A percentile compares a stretch with the other conserved stretches of the same genome.
Conservation (phyloP, 257 asterid species). For the Petrea volubilis region DNA sequence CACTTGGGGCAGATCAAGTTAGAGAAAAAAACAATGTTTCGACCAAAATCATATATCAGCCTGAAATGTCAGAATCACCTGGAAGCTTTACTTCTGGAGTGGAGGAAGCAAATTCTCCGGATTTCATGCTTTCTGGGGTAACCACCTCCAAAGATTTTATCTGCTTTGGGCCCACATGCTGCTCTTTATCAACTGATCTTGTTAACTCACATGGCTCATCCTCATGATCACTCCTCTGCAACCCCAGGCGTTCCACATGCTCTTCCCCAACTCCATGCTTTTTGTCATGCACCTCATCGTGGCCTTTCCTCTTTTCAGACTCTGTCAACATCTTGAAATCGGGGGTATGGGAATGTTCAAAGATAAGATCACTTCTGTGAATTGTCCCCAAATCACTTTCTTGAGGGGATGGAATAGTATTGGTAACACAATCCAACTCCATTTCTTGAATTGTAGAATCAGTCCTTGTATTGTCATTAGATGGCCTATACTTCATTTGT, state of each 20-base stretch:
- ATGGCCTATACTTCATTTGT: slow-evolving; percentile 31
- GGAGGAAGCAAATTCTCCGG: slow-evolving; percentile 24
- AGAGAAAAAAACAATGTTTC: neutral
- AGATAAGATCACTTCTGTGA: slow-evolving; percentile 4
- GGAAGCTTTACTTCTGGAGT: slow-evolving; percentile 45
- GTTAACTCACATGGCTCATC: slow-evolving; percentile 33
- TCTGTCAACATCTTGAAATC: slow-evolving; percentile 5
- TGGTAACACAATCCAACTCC: slow-evolving; percentile 5
- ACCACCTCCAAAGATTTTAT: slow-evolving; percentile 28
- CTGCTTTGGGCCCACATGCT: slow-evolving; percentile 25
- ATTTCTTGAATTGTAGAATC: slow-evolving; percentile 18
- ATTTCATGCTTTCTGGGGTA: slow-evolving; percentile 29
- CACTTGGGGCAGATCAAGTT: neutral
- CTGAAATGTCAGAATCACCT: slow-evolving; percentile 39
- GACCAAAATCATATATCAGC: neutral
- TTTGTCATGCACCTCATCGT: slow-evolving; percentile 30
- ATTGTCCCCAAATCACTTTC: slow-evolving; percentile 12
- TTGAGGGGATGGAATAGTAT: slow-evolving; percentile 22
- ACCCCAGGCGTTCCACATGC: slow-evolving; percentile 17
- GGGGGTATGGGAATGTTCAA: slow-evolving; percentile 16
- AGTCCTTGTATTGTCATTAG: slow-evolving; percentile 12
- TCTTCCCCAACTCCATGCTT: too few relatives aligned
- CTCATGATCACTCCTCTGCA: slow-evolving; percentile 18
- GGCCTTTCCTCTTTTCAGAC: slow-evolving; percentile 18
- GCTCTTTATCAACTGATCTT: slow-evolving; percentile 30